Evolutionary conservation across 352 stramenopile genomes (phyloP).

Genomic region (Phytophthora crassamura): DNA sequence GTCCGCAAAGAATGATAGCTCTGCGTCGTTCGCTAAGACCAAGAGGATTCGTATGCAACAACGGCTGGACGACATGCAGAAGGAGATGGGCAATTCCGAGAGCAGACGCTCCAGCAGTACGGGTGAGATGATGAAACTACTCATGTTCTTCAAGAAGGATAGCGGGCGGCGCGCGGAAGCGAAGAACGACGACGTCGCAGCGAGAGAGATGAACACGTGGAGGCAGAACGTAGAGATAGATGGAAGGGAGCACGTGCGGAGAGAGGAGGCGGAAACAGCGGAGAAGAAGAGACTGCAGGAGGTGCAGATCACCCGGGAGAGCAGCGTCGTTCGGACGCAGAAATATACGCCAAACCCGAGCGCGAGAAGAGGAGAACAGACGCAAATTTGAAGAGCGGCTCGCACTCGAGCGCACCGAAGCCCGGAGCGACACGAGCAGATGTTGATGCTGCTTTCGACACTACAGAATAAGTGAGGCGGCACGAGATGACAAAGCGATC

Average conservation of each 20-base stretch:
- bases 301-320: neutral
- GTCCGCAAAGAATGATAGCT: too few relatives aligned
- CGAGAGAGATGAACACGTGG: too few relatives aligned
- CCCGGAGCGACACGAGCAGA: constrained; percentile 8
- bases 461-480: constrained; percentile 8
- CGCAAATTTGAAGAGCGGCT: neutral
- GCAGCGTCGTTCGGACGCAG: neutral
- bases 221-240: too few relatives aligned
- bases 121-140: neutral
- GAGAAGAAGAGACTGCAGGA: neutral
- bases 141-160: neutral
- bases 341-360: neutral
- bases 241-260: too few relatives aligned
- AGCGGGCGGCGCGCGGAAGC: too few relatives aligned
- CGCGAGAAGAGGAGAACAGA: constrained; percentile 2
- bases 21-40: too few relatives aligned
- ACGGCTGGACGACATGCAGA: too few relatives aligned
- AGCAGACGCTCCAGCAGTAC: too few relatives aligned
- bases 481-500: too few relatives aligned
- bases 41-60: too few relatives aligned
- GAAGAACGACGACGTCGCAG: too few relatives aligned
- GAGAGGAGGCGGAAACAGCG: neutral
- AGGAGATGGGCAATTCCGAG: too few relatives aligned
- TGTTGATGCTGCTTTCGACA: constrained; percentile 10
- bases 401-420: neutral